phyloP scores from a whole-genome alignment of 2,329 filamentous ascomycete genomes.

The Arachnomyces sp. region DNA sequence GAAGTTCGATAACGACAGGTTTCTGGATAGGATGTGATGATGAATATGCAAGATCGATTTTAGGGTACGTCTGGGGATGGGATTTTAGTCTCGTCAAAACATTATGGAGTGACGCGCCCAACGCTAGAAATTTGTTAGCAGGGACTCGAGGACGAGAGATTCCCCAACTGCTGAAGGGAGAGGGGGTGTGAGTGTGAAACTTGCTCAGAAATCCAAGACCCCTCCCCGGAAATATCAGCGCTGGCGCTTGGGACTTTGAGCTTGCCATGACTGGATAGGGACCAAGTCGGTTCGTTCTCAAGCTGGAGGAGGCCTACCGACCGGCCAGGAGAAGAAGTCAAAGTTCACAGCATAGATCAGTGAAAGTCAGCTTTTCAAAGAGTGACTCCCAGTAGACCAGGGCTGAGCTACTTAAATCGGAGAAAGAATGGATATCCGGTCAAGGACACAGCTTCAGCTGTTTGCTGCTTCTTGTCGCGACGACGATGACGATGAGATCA shows the following conservation, averaged over 20 bases:
- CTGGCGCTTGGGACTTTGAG: constrained; percentile 29
- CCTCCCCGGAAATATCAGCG: constrained; percentile 58
- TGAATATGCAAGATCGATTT: constrained; percentile 75
- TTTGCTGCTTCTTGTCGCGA: too few species aligned
- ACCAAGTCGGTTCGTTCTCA: too few species aligned
- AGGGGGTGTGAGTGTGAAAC: constrained; percentile 16
- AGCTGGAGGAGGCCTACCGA: too few species aligned
- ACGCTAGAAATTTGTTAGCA: constrained; percentile 44
- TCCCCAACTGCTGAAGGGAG: constrained; percentile 13
- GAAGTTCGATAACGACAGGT: constrained; percentile 66
- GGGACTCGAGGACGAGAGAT: background rate
- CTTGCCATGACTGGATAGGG: constrained; percentile 32
- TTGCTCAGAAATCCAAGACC: constrained; percentile 55
- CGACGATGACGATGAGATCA: too few species aligned
- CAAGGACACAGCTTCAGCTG: too few species aligned
- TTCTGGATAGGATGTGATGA: constrained; percentile 63
- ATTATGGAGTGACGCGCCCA: constrained; percentile 87
- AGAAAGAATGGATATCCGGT: too few species aligned
- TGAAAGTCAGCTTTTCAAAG: too few species aligned
- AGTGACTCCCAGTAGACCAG: too few species aligned
- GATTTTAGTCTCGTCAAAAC: constrained; percentile 80
- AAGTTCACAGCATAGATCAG: too few species aligned
- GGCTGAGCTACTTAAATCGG: too few species aligned
- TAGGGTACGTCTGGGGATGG: constrained; percentile 72
- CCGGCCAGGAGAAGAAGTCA: too few species aligned